Conservation (phyloP, 352 stramenopile species). For the Peronospora destructor region DNA sequence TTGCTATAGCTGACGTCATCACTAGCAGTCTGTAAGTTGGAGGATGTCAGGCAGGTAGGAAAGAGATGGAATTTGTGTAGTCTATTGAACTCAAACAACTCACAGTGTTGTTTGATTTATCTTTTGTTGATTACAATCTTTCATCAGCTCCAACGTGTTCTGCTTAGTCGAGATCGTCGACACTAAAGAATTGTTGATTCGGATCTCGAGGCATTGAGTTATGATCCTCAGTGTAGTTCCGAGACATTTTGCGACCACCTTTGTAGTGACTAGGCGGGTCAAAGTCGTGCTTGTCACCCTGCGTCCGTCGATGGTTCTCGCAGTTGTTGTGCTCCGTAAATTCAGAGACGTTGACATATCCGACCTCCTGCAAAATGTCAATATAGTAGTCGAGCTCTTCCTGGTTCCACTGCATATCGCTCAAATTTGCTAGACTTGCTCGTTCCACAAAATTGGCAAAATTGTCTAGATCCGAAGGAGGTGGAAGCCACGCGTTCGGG, state of each 20-base stretch:
- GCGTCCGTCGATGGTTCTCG: conserved; percentile 3
- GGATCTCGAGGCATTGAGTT: conserved; percentile 1
- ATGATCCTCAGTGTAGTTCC: conserved; percentile 15
- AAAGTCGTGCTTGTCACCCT: conserved; percentile 11
- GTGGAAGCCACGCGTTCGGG: conserved; percentile 21
- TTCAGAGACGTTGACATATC: conserved; percentile 16
- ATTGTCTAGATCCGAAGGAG: conserved; percentile 18
- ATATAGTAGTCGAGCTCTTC: conserved; percentile 34
- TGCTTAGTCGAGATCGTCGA: conserved; percentile 50
- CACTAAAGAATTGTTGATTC: conserved; percentile 39
- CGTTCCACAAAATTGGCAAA: conserved; percentile 25
- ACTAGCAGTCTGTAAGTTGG: conserved; percentile 33
- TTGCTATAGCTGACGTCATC: conserved; percentile 63
- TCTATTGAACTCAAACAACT: too few relatives aligned
- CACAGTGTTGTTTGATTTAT: conserved; percentile 2
- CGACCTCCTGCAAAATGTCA: conserved; percentile 21
- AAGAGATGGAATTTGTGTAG: background rate
- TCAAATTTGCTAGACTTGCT: conserved; percentile 14
- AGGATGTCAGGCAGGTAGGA: background rate
- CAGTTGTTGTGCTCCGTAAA: conserved; percentile 4
- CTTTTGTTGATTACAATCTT: background rate
- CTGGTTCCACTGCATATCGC: conserved; percentile 35
- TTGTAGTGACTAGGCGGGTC: conserved; percentile 6
- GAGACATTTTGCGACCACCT: conserved; percentile 5
- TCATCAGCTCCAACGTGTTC: background rate